phyloP scores from a whole-genome alignment of 2,329 filamentous ascomycete species.

The Fusarium camptoceras region DNA sequence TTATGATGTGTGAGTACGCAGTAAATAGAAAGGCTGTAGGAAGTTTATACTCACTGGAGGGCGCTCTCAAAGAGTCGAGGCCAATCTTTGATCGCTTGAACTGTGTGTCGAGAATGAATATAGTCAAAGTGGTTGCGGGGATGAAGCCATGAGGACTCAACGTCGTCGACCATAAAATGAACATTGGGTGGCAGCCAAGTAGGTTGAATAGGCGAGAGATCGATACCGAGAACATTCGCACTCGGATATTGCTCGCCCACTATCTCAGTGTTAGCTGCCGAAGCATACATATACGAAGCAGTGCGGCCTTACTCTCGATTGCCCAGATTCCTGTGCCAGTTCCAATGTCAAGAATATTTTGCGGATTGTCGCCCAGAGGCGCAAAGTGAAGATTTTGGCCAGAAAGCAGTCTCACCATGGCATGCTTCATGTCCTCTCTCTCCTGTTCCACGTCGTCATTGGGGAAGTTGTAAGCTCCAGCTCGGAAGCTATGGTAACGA shows the following conservation, averaged over 20 bases:
- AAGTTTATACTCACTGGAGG: conserved; percentile 32
- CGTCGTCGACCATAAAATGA: conserved; percentile 67
- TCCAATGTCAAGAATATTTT: conserved; percentile 67
- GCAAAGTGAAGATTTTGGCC: conserved; percentile 64
- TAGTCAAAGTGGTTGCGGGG: conserved; percentile 68
- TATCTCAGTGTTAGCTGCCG: conserved; percentile 33
- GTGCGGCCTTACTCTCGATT: conserved; percentile 59
- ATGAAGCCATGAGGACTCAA: conserved; percentile 68
- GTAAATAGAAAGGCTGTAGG: neutral
- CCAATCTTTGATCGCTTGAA: conserved; percentile 69
- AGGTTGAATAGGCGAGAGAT: conserved; percentile 63
- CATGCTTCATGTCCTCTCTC: conserved; percentile 68
- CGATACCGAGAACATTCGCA: conserved; percentile 58
- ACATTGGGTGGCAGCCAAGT: conserved; percentile 67
- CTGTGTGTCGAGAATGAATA: conserved; percentile 68
- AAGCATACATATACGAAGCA: neutral
- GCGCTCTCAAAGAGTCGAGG: conserved; percentile 57
- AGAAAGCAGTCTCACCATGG: conserved; percentile 62
- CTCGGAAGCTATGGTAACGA: conserved; percentile 67
- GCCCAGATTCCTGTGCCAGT: conserved; percentile 71
- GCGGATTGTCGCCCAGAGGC: conserved; percentile 60
- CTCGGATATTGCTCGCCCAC: conserved; percentile 61
- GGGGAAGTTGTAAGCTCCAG: conserved; percentile 68
- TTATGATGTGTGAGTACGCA: conserved; percentile 37
- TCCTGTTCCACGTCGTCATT: conserved; percentile 72